phyloP scores from a whole-genome alignment of 805 yeast species.

The Candida wancherniae region DNA sequence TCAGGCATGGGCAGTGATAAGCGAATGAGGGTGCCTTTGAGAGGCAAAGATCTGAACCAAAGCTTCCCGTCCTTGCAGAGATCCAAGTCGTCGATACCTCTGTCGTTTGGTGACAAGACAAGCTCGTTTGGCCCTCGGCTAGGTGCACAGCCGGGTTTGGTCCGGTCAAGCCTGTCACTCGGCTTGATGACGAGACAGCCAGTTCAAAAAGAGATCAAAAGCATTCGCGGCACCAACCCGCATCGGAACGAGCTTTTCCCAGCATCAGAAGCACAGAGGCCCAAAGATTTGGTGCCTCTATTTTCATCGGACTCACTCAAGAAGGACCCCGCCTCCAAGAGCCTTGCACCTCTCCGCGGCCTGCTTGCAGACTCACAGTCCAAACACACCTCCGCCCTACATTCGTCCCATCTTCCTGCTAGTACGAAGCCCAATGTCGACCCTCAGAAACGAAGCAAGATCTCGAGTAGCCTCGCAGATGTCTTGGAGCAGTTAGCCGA shows the following conservation, averaged over 20 bases:
- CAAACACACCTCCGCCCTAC: slow-evolving; percentile 19
- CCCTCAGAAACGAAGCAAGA: slow-evolving; percentile 23
- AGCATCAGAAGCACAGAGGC: slow-evolving; percentile 18
- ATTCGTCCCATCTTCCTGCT: slow-evolving; percentile 17
- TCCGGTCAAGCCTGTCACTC: slow-evolving; percentile 33
- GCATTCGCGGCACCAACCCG: slow-evolving; percentile 9
- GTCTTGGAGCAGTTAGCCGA: slow-evolving; percentile 20
- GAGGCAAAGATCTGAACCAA: slow-evolving; percentile 36
- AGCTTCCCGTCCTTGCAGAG: slow-evolving; percentile 25
- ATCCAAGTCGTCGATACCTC: slow-evolving; percentile 19
- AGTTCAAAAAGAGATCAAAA: neutral
- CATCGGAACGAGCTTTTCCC: slow-evolving; percentile 15
- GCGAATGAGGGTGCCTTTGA: slow-evolving; percentile 31
- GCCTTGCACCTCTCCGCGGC: slow-evolving; percentile 1
- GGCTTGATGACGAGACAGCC: slow-evolving; percentile 22
- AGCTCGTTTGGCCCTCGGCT: neutral
- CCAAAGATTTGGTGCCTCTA: slow-evolving; percentile 19
- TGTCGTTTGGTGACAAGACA: slow-evolving; percentile 4
- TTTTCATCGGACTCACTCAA: slow-evolving; percentile 23
- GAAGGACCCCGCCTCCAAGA: slow-evolving; percentile 12
- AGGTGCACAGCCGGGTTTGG: slow-evolving; percentile 20
- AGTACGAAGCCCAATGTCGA: slow-evolving; percentile 18
- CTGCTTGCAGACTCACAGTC: slow-evolving; percentile 1
- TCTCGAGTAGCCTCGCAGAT: slow-evolving; percentile 2
- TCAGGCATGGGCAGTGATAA: slow-evolving; percentile 7